Percentiles rank a stretch among this genome's conserved stretches.
phyloP scores from a whole-genome alignment of 805 yeast species.

The Teunomyces barrocoloradensis region DNA sequence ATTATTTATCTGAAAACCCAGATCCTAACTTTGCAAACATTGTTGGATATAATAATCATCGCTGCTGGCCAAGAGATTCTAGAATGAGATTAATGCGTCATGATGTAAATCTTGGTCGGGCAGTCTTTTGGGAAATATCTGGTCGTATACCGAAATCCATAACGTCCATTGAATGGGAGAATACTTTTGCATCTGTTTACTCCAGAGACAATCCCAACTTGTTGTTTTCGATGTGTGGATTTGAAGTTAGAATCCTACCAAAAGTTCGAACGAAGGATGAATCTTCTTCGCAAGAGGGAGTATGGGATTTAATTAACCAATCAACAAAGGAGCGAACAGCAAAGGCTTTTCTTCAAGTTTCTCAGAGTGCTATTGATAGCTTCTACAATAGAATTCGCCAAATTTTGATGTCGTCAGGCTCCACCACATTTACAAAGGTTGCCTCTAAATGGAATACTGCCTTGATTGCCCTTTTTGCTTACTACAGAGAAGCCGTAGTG shows the following conservation, averaged over 20 bases:
- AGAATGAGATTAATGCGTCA: slow-evolving; percentile 88
- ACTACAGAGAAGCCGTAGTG: slow-evolving; percentile 89
- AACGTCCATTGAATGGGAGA: slow-evolving; percentile 74
- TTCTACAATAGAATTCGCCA: slow-evolving; percentile 86
- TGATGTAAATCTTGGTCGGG: slow-evolving; percentile 90
- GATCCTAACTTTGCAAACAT: slow-evolving; percentile 89
- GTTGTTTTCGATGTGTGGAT: slow-evolving; percentile 89
- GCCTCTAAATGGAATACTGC: slow-evolving; percentile 97
- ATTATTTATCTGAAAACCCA: slow-evolving; percentile 78
- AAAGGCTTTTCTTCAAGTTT: slow-evolving; percentile 79
- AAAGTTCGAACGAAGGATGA: slow-evolving; percentile 57
- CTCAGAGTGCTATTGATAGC: slow-evolving; percentile 72
- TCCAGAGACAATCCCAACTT: slow-evolving; percentile 87
- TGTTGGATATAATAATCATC: slow-evolving; percentile 80
- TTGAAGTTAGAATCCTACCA: slow-evolving; percentile 88
- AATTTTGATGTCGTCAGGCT: slow-evolving; percentile 91
- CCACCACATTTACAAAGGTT: slow-evolving; percentile 90
- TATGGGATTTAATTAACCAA: slow-evolving; percentile 81
- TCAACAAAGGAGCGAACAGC: slow-evolving; percentile 82
- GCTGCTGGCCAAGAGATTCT: slow-evolving; percentile 92
- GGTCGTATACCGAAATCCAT: slow-evolving; percentile 77
- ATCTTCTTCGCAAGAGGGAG: slow-evolving; percentile 67
- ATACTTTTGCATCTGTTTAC: slow-evolving; percentile 81
- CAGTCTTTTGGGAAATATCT: slow-evolving; percentile 86
- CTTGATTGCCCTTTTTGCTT: slow-evolving; percentile 77